Evolutionary conservation across 148 eudicot genomes (phyloP).

Genomic region (Fagopyrum esculentum): DNA sequence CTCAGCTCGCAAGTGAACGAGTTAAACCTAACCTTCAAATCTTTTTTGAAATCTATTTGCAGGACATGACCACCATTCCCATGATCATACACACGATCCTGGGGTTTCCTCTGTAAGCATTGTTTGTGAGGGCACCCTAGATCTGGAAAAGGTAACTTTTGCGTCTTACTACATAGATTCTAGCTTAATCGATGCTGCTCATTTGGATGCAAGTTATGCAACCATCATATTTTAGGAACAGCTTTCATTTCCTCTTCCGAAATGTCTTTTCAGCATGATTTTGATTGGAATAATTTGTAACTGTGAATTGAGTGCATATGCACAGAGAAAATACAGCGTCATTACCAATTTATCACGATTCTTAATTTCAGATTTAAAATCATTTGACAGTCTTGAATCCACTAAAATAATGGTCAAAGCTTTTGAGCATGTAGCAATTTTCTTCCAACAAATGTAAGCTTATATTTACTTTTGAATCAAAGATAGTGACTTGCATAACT

Average conservation of each 20-base stretch:
- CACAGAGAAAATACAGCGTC: too few relatives aligned
- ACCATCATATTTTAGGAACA: background rate
- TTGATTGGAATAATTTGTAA: too few relatives aligned
- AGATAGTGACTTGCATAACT: background rate
- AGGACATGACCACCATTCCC: conserved; percentile 86
- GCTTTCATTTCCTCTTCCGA: background rate
- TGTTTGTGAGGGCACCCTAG: conserved; percentile 96
- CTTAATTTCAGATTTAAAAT: too few relatives aligned
- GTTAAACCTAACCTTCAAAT: background rate
- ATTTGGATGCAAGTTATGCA: background rate
- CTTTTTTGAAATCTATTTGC: conserved; percentile 17
- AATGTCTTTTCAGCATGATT: background rate
- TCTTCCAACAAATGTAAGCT: background rate
- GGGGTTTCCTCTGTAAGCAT: conserved; percentile 98
- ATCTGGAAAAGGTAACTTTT: conserved; percentile 79
- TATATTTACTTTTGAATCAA: background rate
- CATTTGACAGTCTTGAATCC: too few relatives aligned
- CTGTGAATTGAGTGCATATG: too few relatives aligned
- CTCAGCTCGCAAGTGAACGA: background rate
- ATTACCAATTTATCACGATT: too few relatives aligned
- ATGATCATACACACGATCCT: conserved; percentile 96
- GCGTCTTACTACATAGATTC: background rate
- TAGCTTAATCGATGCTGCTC: background rate
- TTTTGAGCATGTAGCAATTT: background rate
- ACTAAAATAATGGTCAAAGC: background rate